phyloP scores from a whole-genome alignment of 2,329 filamentous ascomycete genomes.

The Coleophoma crateriformis region DNA sequence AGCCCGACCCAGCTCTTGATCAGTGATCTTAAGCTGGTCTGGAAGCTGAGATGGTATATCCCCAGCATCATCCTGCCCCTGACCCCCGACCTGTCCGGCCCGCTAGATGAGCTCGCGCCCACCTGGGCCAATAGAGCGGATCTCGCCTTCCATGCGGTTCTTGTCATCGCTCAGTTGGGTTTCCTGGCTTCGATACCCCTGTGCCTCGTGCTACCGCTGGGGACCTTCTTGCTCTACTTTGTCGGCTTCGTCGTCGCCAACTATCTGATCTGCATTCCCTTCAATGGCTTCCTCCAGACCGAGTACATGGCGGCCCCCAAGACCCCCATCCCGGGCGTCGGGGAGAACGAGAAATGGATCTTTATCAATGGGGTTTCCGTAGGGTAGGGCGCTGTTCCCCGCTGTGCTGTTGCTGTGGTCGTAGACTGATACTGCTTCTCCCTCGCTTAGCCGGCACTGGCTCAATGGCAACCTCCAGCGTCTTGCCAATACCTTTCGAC shows the following conservation, averaged over 20 bases:
- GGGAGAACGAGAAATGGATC: constrained; percentile 64
- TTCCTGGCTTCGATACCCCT: constrained; percentile 34
- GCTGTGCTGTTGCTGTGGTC: not conserved
- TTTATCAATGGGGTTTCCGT: constrained; percentile 69
- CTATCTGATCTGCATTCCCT: constrained; percentile 39
- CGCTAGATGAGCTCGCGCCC: constrained; percentile 54
- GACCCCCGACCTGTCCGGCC: not conserved
- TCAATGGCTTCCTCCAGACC: constrained; percentile 36
- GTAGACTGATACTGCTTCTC: constrained; percentile 3
- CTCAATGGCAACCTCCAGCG: constrained; percentile 64
- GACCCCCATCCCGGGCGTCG: constrained; percentile 45
- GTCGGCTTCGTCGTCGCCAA: constrained; percentile 45
- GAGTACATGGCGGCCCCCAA: constrained; percentile 32
- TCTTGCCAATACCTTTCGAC: constrained; percentile 63
- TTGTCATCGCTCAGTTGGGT: constrained; percentile 49
- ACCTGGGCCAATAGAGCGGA: constrained; percentile 49
- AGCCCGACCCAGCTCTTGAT: not conserved
- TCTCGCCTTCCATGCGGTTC: constrained; percentile 48
- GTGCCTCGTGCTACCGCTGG: constrained; percentile 1
- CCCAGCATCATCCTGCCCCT: not conserved
- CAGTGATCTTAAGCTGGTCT: not conserved
- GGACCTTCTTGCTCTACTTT: constrained; percentile 20
- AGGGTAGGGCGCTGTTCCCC: constrained; percentile 34
- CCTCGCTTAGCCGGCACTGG: constrained; percentile 48
- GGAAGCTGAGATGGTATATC: not conserved